phyloP scores from a whole-genome alignment of 805 yeast genomes.

The Yarrowia sp. region DNA sequence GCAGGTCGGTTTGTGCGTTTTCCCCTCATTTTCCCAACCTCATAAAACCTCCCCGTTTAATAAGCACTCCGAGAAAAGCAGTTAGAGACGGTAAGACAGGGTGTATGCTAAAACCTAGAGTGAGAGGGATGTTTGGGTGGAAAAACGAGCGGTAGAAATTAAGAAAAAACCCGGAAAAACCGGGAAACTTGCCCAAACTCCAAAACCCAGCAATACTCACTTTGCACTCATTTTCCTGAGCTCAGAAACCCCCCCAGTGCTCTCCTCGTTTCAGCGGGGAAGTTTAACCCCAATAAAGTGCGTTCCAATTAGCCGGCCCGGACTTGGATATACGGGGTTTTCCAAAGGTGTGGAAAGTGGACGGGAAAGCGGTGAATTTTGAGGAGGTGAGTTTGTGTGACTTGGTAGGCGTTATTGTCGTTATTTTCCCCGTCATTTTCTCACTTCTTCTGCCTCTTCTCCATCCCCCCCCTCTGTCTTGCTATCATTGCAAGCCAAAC shows the following conservation, averaged over 20 bases:
- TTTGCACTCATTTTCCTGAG: too few species aligned
- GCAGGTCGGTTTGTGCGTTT: too few species aligned
- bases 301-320: conserved; percentile 26
- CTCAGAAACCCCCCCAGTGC: too few species aligned
- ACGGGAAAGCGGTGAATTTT: too few species aligned
- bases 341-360: too few species aligned
- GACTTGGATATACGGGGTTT: conserved; percentile 24
- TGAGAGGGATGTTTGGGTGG: neutral
- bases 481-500: conserved; percentile 10
- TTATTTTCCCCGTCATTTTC: too few species aligned
- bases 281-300: neutral
- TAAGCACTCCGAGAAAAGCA: conserved; percentile 11
- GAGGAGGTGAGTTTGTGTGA: too few species aligned
- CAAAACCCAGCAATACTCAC: too few species aligned
- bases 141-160: neutral
- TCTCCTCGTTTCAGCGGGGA: neutral
- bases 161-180: neutral
- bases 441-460: neutral
- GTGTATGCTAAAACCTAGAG: conserved; percentile 11
- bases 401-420: too few species aligned
- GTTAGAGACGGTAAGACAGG: conserved; percentile 16
- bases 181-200: neutral
- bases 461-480: neutral
- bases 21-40: neutral
- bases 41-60: neutral